phyloP scores from a whole-genome alignment of 352 stramenopile genomes.

The Phytopythium litorale region DNA sequence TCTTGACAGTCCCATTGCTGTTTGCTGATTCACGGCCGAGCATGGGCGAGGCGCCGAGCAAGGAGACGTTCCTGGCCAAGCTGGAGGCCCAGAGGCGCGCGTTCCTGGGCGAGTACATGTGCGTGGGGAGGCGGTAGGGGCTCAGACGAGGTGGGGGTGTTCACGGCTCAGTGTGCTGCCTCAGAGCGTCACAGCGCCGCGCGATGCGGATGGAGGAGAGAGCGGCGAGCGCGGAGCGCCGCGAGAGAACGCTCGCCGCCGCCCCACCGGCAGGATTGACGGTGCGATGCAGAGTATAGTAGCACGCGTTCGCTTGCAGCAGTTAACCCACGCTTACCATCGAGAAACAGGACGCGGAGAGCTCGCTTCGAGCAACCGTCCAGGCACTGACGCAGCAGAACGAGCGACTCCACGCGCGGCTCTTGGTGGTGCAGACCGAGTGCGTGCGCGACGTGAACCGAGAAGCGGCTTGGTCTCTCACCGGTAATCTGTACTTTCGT shows the following conservation, averaged over 20 bases:
- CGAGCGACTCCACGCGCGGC: slow-evolving; percentile 19
- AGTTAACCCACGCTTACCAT: not conserved
- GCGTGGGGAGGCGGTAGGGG: not conserved
- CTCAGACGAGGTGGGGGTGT: no score
- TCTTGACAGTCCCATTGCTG: not conserved
- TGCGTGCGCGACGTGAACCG: not conserved
- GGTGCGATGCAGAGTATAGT: not conserved
- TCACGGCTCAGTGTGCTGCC: not conserved
- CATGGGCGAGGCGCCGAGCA: slow-evolving; percentile 9
- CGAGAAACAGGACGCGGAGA: not conserved
- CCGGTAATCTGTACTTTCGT: not conserved
- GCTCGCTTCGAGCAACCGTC: slow-evolving; percentile 8
- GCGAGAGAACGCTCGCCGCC: not conserved
- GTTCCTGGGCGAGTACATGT: slow-evolving; percentile 20
- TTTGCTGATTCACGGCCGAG: not conserved
- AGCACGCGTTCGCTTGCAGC: not conserved
- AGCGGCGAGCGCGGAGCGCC: slow-evolving; percentile 13
- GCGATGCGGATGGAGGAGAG: slow-evolving; percentile 10
- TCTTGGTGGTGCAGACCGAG: slow-evolving; percentile 13
- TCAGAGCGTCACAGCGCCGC: slow-evolving; percentile 6
- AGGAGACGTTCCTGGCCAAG: slow-evolving; percentile 18
- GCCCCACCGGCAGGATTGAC: not conserved
- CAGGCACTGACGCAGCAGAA: slow-evolving; percentile 20
- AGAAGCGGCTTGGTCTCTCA: not conserved
- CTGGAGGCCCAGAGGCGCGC: slow-evolving; percentile 18